Conservation (phyloP, 495 filamentous ascomycete genomes). For the Neohortaea acidophila region DNA sequence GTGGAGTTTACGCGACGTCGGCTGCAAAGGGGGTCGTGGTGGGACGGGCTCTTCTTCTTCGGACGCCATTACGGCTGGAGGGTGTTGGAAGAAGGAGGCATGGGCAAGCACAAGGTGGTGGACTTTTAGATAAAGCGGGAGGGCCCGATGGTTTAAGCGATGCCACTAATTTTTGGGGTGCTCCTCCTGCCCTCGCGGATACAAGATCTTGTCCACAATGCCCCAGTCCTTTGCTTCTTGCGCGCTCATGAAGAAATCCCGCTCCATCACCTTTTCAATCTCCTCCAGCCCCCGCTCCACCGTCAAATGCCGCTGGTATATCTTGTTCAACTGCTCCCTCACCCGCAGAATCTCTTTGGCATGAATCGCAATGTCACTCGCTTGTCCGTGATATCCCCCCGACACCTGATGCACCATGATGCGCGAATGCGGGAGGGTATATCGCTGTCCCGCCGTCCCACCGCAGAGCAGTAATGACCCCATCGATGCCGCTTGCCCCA, state of each 20-base stretch:
- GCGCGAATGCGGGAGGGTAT: conserved; percentile 75
- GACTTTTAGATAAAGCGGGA: too few species aligned
- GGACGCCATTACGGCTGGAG: too few species aligned
- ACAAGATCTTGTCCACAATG: conserved; percentile 78
- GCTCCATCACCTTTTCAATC: conserved; percentile 87
- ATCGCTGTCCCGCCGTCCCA: conserved; percentile 70
- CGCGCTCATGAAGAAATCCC: conserved; percentile 86
- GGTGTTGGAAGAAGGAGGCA: too few species aligned
- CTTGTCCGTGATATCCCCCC: conserved; percentile 82
- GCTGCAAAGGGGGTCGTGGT: conserved; percentile 11
- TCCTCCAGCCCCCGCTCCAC: conserved; percentile 58
- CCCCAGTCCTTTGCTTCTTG: conserved; percentile 78
- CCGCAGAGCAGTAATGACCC: conserved; percentile 78
- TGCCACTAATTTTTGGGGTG: too few species aligned
- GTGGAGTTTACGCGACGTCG: background rate
- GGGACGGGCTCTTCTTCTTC: too few species aligned
- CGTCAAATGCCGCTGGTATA: conserved; percentile 76
- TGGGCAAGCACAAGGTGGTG: too few species aligned
- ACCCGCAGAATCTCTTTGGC: conserved; percentile 90
- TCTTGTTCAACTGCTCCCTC: conserved; percentile 70
- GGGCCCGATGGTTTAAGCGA: too few species aligned
- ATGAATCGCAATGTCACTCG: conserved; percentile 86
- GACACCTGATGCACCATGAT: conserved; percentile 96
- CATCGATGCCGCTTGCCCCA: conserved; percentile 92
- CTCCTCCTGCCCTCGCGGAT: conserved; percentile 34